A percentile compares a stretch with the other conserved stretches of the same genome.
Conservation (phyloP, 352 stramenopile species). For the Pelagophyceae sp. region DNA sequence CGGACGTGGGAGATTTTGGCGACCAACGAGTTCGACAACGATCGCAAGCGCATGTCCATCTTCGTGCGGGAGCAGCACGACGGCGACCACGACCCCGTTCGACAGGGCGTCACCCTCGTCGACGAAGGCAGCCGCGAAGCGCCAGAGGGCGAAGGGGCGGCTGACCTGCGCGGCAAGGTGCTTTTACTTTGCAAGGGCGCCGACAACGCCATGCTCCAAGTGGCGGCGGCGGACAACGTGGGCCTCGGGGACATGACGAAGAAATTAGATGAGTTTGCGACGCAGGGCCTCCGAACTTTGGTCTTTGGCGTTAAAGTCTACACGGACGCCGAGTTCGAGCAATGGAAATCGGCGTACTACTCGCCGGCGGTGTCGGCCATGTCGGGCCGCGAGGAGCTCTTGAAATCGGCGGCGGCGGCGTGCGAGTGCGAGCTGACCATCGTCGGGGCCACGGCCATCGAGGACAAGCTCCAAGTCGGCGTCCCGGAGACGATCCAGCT, state of each 20-base stretch:
- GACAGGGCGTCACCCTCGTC: background rate
- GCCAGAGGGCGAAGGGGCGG: background rate
- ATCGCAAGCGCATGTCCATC: slow-evolving; percentile 96
- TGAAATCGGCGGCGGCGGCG: slow-evolving; percentile 61
- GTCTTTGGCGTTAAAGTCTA: slow-evolving; percentile 53
- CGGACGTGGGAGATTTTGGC: slow-evolving; percentile 81
- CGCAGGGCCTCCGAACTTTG: slow-evolving; percentile 52
- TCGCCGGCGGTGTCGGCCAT: slow-evolving; percentile 54
- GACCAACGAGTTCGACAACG: slow-evolving; percentile 94
- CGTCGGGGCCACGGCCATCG: slow-evolving; percentile 78
- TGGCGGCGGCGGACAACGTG: slow-evolving; percentile 42
- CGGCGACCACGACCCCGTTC: background rate
- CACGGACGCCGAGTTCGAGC: slow-evolving; percentile 40
- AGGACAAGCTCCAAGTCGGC: slow-evolving; percentile 80
- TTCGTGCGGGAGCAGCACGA: slow-evolving; percentile 64
- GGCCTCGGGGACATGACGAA: slow-evolving; percentile 45
- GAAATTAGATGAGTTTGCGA: slow-evolving; percentile 44
- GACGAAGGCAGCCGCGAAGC: background rate
- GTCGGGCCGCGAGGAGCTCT: slow-evolving; percentile 56
- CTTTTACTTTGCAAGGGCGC: slow-evolving; percentile 67
- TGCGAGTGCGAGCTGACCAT: slow-evolving; percentile 67
- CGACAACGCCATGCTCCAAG: slow-evolving; percentile 65
- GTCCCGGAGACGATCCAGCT: slow-evolving; percentile 73
- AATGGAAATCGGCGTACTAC: slow-evolving; percentile 51
- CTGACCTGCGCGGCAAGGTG: background rate